Percentiles rank a stretch among this genome's conserved stretches.
These are phyloP conservation scores for Dactylorhiza incarnata DNA, from an alignment of 106 monocot species.

Conservation along the genomic window DNA sequence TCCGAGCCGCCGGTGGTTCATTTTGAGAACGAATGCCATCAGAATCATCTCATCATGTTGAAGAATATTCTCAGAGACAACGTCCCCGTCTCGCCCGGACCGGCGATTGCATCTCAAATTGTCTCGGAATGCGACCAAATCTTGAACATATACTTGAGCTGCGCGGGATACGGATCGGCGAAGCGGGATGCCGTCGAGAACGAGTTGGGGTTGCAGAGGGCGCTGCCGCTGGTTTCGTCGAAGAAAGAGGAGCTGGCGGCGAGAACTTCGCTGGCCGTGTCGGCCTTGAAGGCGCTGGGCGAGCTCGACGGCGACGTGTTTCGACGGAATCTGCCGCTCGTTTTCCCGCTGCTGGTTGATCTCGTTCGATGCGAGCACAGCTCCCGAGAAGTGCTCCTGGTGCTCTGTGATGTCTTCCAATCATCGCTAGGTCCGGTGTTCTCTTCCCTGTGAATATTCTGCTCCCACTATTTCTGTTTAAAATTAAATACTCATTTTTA, in stretches of 20 bases:
- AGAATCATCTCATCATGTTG: constrained; percentile 57
- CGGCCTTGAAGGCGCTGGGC: constrained; percentile 38
- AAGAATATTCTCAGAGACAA: constrained; percentile 29
- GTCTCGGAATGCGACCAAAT: constrained; percentile 49
- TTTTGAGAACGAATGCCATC: constrained; percentile 77
- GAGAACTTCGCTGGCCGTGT: constrained; percentile 38
- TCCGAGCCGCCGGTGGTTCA: constrained; percentile 76
- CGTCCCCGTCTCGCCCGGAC: constrained; percentile 22
- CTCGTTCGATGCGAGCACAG: constrained; percentile 81
- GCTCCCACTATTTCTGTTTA: neutral
- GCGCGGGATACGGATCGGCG: constrained; percentile 33
- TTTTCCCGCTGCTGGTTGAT: constrained; percentile 78
- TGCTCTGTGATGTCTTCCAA: constrained; percentile 59
- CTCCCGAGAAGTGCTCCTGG: constrained; percentile 62
- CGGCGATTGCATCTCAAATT: constrained; percentile 42
- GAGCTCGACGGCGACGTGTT: constrained; percentile 54
- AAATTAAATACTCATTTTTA: neutral
- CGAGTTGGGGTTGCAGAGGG: constrained; percentile 28
- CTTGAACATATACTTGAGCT: constrained; percentile 62
- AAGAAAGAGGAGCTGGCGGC: constrained; percentile 87
- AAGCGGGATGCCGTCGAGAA: constrained; percentile 6
- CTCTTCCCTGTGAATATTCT: constrained; percentile 33
- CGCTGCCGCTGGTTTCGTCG: constrained; percentile 59
- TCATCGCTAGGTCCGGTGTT: constrained; percentile 71
- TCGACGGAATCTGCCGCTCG: constrained; percentile 38